These are phyloP conservation scores for Arachis monticola DNA, from an alignment of 331 rosid species.

Conservation along the genomic window DNA sequence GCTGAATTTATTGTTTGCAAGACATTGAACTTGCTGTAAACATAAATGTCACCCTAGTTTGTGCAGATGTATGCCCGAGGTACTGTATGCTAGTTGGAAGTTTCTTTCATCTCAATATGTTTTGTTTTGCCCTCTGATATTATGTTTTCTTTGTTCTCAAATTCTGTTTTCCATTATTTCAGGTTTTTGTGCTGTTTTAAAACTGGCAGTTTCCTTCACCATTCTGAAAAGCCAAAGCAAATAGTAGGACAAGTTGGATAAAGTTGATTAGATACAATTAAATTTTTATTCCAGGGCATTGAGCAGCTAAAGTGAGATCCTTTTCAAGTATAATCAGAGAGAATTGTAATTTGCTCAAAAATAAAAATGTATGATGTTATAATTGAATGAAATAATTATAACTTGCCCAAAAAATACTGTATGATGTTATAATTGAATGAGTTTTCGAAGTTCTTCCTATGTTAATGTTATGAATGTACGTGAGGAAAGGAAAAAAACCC, in stretches of 20 bases:
- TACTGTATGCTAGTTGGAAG: neutral
- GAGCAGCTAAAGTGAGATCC: too few relatives aligned
- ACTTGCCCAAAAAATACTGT: too few relatives aligned
- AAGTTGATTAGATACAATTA: neutral
- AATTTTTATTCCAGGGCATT: neutral
- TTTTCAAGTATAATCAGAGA: too few relatives aligned
- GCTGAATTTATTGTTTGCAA: neutral
- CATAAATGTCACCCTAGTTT: neutral
- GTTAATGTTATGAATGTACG: too few relatives aligned
- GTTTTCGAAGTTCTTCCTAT: too few relatives aligned
- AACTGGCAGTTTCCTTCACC: neutral
- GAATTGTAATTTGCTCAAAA: too few relatives aligned
- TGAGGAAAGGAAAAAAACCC: too few relatives aligned
- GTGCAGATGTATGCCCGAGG: neutral
- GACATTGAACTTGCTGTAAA: slow-evolving; percentile 4
- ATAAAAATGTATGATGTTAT: too few relatives aligned
- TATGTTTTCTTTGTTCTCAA: slow-evolving; percentile 15
- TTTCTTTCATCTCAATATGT: neutral
- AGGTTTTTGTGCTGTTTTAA: slow-evolving; percentile 22
- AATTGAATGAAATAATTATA: too few relatives aligned
- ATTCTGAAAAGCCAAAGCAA: slow-evolving; percentile 15
- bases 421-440: too few relatives aligned
- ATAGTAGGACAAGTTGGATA: slow-evolving; percentile 16
- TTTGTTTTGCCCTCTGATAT: slow-evolving; percentile 6
- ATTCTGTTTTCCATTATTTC: slow-evolving; percentile 23